These are phyloP conservation scores for Botrytis porri DNA, from an alignment of 2,329 filamentous ascomycete species.

Conservation along the genomic window DNA sequence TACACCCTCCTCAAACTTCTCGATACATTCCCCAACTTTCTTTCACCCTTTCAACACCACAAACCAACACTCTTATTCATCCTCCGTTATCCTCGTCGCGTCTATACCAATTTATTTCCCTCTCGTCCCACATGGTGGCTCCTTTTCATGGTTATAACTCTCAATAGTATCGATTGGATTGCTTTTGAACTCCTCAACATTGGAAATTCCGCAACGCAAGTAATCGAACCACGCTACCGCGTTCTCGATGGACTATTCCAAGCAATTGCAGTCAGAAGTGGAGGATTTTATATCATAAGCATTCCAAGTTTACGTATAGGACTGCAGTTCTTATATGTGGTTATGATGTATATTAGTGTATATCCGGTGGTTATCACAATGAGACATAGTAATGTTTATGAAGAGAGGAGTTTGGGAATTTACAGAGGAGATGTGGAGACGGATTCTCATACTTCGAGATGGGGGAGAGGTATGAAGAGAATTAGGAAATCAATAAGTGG, in stretches of 20 bases:
- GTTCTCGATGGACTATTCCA: conserved; percentile 65
- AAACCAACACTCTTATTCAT: conserved; percentile 54
- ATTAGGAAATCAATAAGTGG: not conserved
- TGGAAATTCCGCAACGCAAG: conserved; percentile 54
- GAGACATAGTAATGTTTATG: conserved; percentile 69
- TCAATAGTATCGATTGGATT: conserved; percentile 63
- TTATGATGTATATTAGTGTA: conserved; percentile 66
- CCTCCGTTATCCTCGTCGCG: conserved; percentile 54
- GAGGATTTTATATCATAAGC: conserved; percentile 53
- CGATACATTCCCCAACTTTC: conserved; percentile 40
- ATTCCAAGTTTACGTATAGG: conserved; percentile 15
- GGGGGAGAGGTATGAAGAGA: conserved; percentile 14
- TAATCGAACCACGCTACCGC: conserved; percentile 51
- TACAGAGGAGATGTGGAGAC: conserved; percentile 40
- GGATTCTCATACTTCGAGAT: conserved; percentile 5
- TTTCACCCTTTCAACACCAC: conserved; percentile 31
- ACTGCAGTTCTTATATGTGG: conserved; percentile 50
- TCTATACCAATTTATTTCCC: conserved; percentile 64
- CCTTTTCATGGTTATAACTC: conserved; percentile 55
- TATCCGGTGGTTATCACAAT: conserved; percentile 63
- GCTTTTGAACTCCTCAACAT: conserved; percentile 65
- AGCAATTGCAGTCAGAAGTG: conserved; percentile 60
- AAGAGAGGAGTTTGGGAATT: conserved; percentile 64
- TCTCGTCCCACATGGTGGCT: conserved; percentile 64
- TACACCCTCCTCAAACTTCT: conserved; percentile 50